Conservation (phyloP, 1,139 yeast genomes). For the Suhomyces maxii region DNA sequence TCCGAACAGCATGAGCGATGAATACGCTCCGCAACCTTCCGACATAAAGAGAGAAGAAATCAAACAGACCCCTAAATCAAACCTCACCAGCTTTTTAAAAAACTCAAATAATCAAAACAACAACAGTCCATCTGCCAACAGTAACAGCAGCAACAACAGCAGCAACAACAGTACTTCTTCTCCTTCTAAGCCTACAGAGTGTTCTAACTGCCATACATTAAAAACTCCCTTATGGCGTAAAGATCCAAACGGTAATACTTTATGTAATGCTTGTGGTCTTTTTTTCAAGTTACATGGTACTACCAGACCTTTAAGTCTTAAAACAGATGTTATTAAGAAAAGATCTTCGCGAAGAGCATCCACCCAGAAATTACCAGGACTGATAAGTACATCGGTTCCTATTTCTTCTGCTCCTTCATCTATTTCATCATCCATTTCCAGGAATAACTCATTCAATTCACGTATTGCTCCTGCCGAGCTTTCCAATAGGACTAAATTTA, state of each 20-base stretch:
- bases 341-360: slow-evolving; percentile 43
- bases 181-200: slow-evolving; percentile 25
- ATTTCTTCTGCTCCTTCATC: slow-evolving; percentile 2
- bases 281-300: slow-evolving; percentile 60
- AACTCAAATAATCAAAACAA: slow-evolving; percentile 13
- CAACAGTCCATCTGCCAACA: slow-evolving; percentile 1
- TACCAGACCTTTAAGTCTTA: slow-evolving; percentile 53
- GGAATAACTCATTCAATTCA: slow-evolving; percentile 9
- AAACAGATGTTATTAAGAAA: slow-evolving; percentile 59
- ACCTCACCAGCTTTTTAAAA: slow-evolving; percentile 30
- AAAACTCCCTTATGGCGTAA: slow-evolving; percentile 63
- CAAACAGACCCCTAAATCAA: slow-evolving; percentile 25
- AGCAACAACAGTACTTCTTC: background rate
- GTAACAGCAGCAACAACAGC: background rate
- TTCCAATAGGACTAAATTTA: slow-evolving; percentile 13
- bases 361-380: slow-evolving; percentile 8
- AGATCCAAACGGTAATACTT: slow-evolving; percentile 55
- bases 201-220: slow-evolving; percentile 54
- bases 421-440: slow-evolving; percentile 5
- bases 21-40: slow-evolving; percentile 21
- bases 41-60: slow-evolving; percentile 2
- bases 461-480: slow-evolving; percentile 10
- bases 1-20: slow-evolving; percentile 31
- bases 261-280: slow-evolving; percentile 63
- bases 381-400: slow-evolving; percentile 4